phyloP scores from a whole-genome alignment of 192 early-diverging fungal genomes.

The Coemansia sp. region DNA sequence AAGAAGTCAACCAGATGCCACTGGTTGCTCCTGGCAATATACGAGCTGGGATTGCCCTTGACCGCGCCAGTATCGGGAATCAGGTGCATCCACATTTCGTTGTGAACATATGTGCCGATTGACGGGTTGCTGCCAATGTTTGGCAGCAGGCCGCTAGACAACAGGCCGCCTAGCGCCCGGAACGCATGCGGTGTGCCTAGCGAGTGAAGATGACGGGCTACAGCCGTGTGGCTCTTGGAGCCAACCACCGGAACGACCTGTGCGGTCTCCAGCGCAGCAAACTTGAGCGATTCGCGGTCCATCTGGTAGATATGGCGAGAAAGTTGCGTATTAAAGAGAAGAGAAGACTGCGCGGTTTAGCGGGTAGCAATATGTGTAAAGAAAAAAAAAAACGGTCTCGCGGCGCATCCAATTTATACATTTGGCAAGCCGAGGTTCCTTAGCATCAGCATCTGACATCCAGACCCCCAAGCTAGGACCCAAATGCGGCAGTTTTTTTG shows the following conservation, averaged over 20 bases:
- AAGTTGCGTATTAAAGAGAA: no score
- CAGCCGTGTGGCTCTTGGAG: not conserved
- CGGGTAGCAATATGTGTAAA: no score
- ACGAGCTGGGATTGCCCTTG: not conserved
- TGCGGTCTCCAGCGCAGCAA: slow-evolving; percentile 2
- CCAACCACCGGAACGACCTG: not conserved
- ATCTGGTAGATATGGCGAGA: no score
- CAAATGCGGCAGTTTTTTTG: no score
- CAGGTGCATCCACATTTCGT: slow-evolving; percentile 3
- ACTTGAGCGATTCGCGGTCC: not conserved
- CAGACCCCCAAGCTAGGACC: no score
- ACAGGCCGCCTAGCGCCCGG: not conserved
- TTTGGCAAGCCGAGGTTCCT: no score
- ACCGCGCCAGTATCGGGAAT: not conserved
- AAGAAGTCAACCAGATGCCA: not conserved
- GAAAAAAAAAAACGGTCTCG: no score
- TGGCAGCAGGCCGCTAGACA: not conserved
- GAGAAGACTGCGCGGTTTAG: no score
- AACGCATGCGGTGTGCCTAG: slow-evolving; percentile 3
- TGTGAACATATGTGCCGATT: not conserved
- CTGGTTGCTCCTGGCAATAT: not conserved
- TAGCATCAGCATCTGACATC: no score
- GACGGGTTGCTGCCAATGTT: not conserved
- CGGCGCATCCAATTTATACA: no score
- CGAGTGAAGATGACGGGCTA: not conserved